Conservation (phyloP, 2,329 filamentous ascomycete species). For the Fusarium neocosmosporiellum region DNA sequence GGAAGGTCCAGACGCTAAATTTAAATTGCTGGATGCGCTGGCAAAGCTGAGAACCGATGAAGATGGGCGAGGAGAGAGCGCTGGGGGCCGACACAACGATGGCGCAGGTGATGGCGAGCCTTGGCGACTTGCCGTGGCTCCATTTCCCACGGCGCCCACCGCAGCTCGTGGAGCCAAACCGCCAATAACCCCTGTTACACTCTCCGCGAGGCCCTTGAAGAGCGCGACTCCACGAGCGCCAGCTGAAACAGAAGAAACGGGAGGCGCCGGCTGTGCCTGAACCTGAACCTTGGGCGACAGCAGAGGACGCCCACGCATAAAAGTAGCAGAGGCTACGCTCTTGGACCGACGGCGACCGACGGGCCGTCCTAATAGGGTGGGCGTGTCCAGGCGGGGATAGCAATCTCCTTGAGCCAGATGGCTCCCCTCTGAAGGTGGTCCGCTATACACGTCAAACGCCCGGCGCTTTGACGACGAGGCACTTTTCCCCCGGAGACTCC, state of each 20-base stretch:
- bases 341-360: constrained; percentile 39
- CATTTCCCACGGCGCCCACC: constrained; percentile 26
- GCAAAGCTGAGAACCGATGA: constrained; percentile 28
- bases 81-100: constrained; percentile 18
- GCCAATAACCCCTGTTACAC: constrained; percentile 34
- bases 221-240: constrained; percentile 30
- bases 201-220: constrained; percentile 30
- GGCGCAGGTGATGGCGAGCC: constrained; percentile 30
- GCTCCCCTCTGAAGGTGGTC: constrained; percentile 16
- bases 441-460: constrained; percentile 45
- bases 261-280: constrained; percentile 7
- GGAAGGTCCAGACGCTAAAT: too few species aligned
- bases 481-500: constrained; percentile 50
- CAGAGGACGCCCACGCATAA: constrained; percentile 10
- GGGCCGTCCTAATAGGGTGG: constrained; percentile 9
- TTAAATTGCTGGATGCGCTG: constrained; percentile 30
- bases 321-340: constrained; percentile 36
- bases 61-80: constrained; percentile 26
- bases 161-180: constrained; percentile 35
- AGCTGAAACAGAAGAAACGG: constrained; percentile 32
- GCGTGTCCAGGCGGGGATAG: constrained; percentile 41
- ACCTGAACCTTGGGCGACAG: not conserved
- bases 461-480: constrained; percentile 43
- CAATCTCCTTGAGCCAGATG: constrained; percentile 33
- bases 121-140: constrained; percentile 23